A percentile compares a stretch with the other conserved stretches of the same genome.
Conservation (phyloP, 768 basidiomycete species). For the Lactarius tabidus region DNA sequence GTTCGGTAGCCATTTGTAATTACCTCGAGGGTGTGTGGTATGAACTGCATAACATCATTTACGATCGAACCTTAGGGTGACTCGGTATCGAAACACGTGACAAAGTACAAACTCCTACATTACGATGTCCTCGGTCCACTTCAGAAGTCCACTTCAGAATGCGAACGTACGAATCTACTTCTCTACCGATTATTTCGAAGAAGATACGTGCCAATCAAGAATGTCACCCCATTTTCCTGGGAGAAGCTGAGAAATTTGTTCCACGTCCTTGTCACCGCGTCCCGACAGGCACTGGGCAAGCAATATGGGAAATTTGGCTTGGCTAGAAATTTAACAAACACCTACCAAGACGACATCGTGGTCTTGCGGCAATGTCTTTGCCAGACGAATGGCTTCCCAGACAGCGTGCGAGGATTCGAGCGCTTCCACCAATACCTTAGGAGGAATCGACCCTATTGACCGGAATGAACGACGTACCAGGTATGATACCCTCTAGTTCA, state of each 20-base stretch:
- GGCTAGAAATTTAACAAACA: slow-evolving; percentile 24
- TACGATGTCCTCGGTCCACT: neutral
- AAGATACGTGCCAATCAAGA: slow-evolving; percentile 85
- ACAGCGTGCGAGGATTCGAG: slow-evolving; percentile 95
- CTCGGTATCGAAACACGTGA: slow-evolving; percentile 1
- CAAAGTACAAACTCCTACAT: neutral
- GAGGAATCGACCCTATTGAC: slow-evolving; percentile 1
- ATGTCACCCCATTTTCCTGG: slow-evolving; percentile 92
- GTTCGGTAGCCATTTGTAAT: slow-evolving; percentile 41
- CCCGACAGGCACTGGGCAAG: slow-evolving; percentile 78
- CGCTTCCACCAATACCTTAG: slow-evolving; percentile 45
- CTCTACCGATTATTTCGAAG: slow-evolving; percentile 20
- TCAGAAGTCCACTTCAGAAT: neutral
- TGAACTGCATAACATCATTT: neutral
- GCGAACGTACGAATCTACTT: neutral
- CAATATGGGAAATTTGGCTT: neutral
- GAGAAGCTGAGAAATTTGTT: slow-evolving; percentile 89
- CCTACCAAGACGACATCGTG: slow-evolving; percentile 87
- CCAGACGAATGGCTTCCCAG: slow-evolving; percentile 85
- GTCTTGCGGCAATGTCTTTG: slow-evolving; percentile 80
- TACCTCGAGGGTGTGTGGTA: neutral
- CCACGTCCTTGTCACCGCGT: slow-evolving; percentile 96
- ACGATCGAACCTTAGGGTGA: neutral
- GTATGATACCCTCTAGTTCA: slow-evolving; percentile 95
- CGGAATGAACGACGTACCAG: slow-evolving; percentile 47